Evolutionary conservation across 345 rosid species (phyloP).

Genomic region (Trapa bicornis): DNA sequence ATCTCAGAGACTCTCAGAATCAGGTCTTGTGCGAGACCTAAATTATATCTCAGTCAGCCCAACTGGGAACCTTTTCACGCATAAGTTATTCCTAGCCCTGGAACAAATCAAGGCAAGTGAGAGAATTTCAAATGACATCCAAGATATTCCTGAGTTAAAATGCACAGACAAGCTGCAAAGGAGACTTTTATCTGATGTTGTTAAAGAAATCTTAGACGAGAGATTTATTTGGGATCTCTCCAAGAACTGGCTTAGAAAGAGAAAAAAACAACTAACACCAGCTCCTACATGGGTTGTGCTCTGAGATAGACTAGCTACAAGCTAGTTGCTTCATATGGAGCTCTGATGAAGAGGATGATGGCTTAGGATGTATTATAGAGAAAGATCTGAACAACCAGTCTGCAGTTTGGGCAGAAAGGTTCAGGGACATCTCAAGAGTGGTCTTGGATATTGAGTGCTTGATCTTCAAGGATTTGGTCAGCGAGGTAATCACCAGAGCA

Average conservation of each 20-base stretch:
- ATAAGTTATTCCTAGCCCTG: conserved; percentile 40
- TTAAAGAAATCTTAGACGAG: conserved; percentile 46
- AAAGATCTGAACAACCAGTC: conserved; percentile 42
- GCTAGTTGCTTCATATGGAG: conserved; percentile 16
- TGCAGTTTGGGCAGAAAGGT: conserved; percentile 32
- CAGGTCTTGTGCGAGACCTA: conserved; percentile 46
- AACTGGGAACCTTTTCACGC: conserved; percentile 43
- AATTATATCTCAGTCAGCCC: conserved; percentile 31
- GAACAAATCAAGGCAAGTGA: conserved; percentile 41
- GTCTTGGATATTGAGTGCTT: conserved; percentile 60
- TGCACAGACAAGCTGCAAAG: conserved; percentile 32
- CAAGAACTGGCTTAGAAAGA: conserved; percentile 19
- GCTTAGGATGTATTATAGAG: conserved; percentile 29
- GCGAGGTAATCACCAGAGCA: conserved; percentile 40
- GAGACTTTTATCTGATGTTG: conserved; percentile 60
- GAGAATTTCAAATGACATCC: conserved; percentile 16
- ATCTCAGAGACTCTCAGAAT: conserved; percentile 45
- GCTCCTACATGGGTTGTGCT: conserved; percentile 46
- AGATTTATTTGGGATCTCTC: conserved; percentile 26
- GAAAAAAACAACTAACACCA: conserved; percentile 24
- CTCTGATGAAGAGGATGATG: conserved; percentile 26
- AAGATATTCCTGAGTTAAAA: conserved; percentile 18
- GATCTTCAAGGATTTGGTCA: conserved; percentile 77
- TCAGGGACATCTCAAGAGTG: conserved; percentile 41
- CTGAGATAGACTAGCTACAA: conserved; percentile 53